Evolutionary conservation across 1,139 yeast genomes (phyloP), one percentile per base, ranked within the genome.

Genomic region (Meyerozyma sp.): DNA sequence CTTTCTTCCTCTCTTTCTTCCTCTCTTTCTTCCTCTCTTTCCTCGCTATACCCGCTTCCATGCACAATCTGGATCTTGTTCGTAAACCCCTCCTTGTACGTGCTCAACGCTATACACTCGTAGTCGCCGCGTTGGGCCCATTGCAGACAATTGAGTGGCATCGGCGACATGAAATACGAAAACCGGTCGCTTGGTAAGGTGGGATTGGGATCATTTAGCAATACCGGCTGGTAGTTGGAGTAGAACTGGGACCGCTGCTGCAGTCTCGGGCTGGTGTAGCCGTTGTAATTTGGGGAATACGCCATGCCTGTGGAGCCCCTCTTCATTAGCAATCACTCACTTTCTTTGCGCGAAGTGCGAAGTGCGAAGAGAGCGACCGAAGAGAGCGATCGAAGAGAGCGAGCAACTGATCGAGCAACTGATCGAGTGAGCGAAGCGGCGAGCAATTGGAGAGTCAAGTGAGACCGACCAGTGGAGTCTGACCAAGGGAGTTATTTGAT

Each of bases 21-120:
- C 23, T 6, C 5, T 20, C 23, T 4, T 4, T 21, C 13, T 26
- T 32, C 32, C 34, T 45, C 47, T n/a, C 35, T 30, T 30, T 35
- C 45, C 20, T 60, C 70, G 43, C 54, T 65, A 52, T 65, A 60
- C 44, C 64, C 48, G 2, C 59, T 46, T 0, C 81, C 82, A 46
- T 69, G 74, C 6, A 77, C 55, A 5, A 78, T 61, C 49, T 74
- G 76, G 26, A 83, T 57, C 51, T 73, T 75, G 60, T 86, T 87
- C 41, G 68, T 64, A 23, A 77, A 65, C 40, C 87, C 93, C 59
- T 88, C 96, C 44, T 84, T 75, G 58, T 79, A 84, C 0, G 94
- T 75, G 13, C 84, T 74, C 26, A 85, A 61, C 0, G 89, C 94
- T 9, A 87, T 62, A 44, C 76, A 66, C 16, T 82, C 84, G 18